Evolutionary conservation across 352 stramenopile species (phyloP).

Genomic region (Pelagophyceae sp.): DNA sequence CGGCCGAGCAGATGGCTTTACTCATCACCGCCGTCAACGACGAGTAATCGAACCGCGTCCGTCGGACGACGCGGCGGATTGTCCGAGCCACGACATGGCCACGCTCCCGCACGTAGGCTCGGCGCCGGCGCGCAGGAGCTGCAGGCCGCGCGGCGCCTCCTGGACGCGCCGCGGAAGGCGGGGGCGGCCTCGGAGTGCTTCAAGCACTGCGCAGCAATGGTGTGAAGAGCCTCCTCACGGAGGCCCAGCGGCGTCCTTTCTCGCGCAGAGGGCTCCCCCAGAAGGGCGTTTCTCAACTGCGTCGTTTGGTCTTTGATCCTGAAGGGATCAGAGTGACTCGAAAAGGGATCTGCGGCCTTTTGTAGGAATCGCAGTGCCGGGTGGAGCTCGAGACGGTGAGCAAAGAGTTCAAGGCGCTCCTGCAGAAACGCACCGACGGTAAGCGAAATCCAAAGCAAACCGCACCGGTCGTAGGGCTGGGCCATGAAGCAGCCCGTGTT

Average conservation of each 20-base stretch:
- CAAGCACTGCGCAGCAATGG: not conserved
- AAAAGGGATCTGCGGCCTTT: not conserved
- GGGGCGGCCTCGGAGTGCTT: not conserved
- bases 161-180: not conserved
- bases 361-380: not conserved
- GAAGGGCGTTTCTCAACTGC: too few relatives aligned
- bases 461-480: too few relatives aligned
- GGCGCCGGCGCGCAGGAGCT: not conserved
- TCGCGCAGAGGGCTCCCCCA: too few relatives aligned
- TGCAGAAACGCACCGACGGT: not conserved
- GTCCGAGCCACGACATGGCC: not conserved
- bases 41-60: too few relatives aligned
- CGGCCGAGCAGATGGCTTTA: not conserved
- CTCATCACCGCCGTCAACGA: conserved; percentile 1
- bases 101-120: not conserved
- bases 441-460: too few relatives aligned
- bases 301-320: not conserved
- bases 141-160: not conserved
- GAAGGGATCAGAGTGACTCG: not conserved
- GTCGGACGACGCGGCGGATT: not conserved
- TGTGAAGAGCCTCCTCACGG: not conserved
- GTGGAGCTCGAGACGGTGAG: not conserved
- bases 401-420: not conserved
- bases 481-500: conserved; percentile 1
- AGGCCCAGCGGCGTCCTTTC: too few relatives aligned